phyloP scores from a whole-genome alignment of 257 asterid species.

The Thymus quinquecostatus region DNA sequence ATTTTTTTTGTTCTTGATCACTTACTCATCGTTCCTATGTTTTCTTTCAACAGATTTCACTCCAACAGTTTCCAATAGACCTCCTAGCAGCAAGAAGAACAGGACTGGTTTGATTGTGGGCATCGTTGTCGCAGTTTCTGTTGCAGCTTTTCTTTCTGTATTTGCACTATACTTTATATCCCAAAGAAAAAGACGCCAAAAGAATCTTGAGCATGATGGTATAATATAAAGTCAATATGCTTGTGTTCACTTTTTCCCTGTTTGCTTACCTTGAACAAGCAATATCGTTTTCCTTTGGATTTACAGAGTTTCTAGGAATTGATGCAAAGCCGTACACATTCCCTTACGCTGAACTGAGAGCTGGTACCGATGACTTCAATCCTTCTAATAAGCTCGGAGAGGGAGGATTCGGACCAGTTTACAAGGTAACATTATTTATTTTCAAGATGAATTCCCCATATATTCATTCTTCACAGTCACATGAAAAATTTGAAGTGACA shows the following conservation, averaged over 20 bases:
- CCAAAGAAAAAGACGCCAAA: slow-evolving; percentile 50
- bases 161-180: slow-evolving; percentile 38
- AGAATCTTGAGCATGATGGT: slow-evolving; percentile 58
- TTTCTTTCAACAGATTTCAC: slow-evolving; percentile 52
- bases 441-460: too few relatives aligned
- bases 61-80: slow-evolving; percentile 54
- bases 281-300: slow-evolving; percentile 3
- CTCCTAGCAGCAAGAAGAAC: slow-evolving; percentile 49
- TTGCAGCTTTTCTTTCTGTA: slow-evolving; percentile 42
- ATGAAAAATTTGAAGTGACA: background rate
- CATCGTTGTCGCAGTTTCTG: slow-evolving; percentile 48
- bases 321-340: slow-evolving; percentile 81
- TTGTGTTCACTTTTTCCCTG: too few relatives aligned
- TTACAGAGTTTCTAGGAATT: slow-evolving; percentile 69
- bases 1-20: slow-evolving; percentile 10
- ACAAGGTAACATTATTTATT: slow-evolving; percentile 50
- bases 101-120: slow-evolving; percentile 68
- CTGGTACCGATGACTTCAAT: slow-evolving; percentile 70
- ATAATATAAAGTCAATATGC: background rate
- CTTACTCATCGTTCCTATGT: too few relatives aligned
- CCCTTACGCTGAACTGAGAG: slow-evolving; percentile 65
- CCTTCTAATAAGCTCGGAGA: slow-evolving; percentile 82
- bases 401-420: slow-evolving; percentile 96
- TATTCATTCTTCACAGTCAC: background rate
- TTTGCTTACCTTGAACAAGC: background rate